Evolutionary conservation across 371 early-diverging fungal genomes (phyloP).

Genomic region (Fennellomyces sp.): DNA sequence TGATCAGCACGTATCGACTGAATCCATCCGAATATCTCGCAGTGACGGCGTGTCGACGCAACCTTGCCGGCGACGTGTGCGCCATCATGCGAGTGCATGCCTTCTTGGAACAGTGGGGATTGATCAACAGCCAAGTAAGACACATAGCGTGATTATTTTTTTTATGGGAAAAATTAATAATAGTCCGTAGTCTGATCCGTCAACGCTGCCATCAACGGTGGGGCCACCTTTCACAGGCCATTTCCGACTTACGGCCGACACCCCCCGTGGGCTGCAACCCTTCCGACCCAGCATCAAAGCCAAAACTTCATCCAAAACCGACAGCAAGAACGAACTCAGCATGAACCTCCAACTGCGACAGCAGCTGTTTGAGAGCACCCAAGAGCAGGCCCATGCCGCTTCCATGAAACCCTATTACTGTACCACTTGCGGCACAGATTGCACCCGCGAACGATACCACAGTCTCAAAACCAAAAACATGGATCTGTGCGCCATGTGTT

Average conservation of each 20-base stretch:
- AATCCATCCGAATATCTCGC: constrained; percentile 96
- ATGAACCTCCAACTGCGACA: constrained; percentile 57
- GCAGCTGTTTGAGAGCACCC: constrained; percentile 55
- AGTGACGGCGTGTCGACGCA: constrained; percentile 94
- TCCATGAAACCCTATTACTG: constrained; percentile 65
- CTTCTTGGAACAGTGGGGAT: constrained; percentile 99
- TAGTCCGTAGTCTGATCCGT: constrained; percentile 77
- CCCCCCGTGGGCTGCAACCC: constrained; percentile 91
- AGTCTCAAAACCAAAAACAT: constrained; percentile 78
- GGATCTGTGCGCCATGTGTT: constrained; percentile 90
- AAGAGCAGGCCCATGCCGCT: constrained; percentile 30
- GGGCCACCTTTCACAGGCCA: constrained; percentile 96
- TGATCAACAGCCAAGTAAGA: constrained; percentile 96
- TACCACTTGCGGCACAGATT: constrained; percentile 90
- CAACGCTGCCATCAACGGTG: constrained; percentile 89
- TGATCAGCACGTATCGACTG: constrained; percentile 95
- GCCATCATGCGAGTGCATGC: constrained; percentile 97
- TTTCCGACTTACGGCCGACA: constrained; percentile 94
- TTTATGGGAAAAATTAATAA: not conserved
- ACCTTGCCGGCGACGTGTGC: constrained; percentile 96
- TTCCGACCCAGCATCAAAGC: constrained; percentile 69
- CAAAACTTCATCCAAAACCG: constrained; percentile 1
- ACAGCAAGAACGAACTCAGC: constrained; percentile 17
- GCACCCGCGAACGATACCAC: constrained; percentile 81
- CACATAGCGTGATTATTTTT: not conserved